Base-by-base conservation (phyloP, 768 basidiomycete genomes). In the Psilocybe subaeruginosa region DNA sequence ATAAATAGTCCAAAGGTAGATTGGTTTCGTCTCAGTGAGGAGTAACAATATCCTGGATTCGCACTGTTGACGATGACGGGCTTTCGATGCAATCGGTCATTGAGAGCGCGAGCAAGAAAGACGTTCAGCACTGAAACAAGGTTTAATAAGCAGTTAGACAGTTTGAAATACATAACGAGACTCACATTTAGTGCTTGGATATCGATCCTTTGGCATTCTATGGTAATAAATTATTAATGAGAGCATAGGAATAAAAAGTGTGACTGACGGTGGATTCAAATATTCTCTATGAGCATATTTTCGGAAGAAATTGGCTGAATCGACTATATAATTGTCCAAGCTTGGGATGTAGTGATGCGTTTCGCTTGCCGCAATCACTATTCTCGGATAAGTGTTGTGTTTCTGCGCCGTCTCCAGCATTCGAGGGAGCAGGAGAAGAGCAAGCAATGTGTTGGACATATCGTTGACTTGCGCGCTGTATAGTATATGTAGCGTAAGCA, bases 391-490 rank as follows among this genome's bases (percentile, higher is more conserved):
- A 0, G 74, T 72, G 1, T 66, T 48, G 59, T 74, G 57, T n/a
- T 69, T 66, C 30, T 70, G 61, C 0, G 78, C 74, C 0, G 83
- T 79, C 30, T 74, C 66, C 1, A 77, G 49, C 70, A 85, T 73
- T 8, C 62, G 65, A 0, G 85, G 84, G 0, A 84, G 70, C 0
- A 85, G 71, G 6, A 75, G 73, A 4, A 85, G 61, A 0, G 74
- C 69, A 3, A 83, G 71, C 0, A 84, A 70, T 5, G 76, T 70
- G 6, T 73, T 74, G 0, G 80, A 71, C 7, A 86, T 67, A 64
- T 76, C 64, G 65, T 85, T 85, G 43, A 82, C 77, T 61, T 85
- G 83, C 0, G 84, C 57, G 8, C 84, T 86, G 52, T 4, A 35
- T 8, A 31, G 7, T 31, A 3, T n/a, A 12, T n/a, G 43, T 6